Evolutionary conservation across 75 land plant species (phyloP).

Genomic region (Pinus albicaulis): DNA sequence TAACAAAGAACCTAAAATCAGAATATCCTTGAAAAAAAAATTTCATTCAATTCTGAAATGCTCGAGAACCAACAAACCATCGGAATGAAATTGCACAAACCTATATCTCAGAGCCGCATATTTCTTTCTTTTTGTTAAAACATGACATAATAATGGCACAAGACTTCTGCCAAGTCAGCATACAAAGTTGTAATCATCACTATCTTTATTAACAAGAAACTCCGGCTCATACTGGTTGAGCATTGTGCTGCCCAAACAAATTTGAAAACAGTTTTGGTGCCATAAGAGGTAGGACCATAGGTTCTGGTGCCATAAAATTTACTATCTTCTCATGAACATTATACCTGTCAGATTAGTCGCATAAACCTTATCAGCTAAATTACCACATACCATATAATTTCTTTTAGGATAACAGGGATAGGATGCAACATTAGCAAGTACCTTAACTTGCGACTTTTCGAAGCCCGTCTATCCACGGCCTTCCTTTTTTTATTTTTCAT

Average conservation of each 20-base stretch:
- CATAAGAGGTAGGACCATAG: slow-evolving; percentile 70
- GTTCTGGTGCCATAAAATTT: slow-evolving; percentile 92
- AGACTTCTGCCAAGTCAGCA: too few relatives aligned
- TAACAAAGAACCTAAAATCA: too few relatives aligned
- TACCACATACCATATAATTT: slow-evolving; percentile 3
- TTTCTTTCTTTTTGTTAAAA: too few relatives aligned
- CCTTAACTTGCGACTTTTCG: slow-evolving; percentile 97
- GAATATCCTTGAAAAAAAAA: too few relatives aligned
- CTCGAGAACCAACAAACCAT: too few relatives aligned
- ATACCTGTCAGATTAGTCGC: slow-evolving; percentile 54
- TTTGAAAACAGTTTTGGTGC: slow-evolving; percentile 76
- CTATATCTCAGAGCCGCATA: too few relatives aligned
- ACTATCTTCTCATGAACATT: slow-evolving; percentile 84
- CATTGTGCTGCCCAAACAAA: slow-evolving; percentile 59
- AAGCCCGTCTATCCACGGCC: slow-evolving; percentile 90
- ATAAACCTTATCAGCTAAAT: background rate
- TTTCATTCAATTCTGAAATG: too few relatives aligned
- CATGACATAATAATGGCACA: too few relatives aligned
- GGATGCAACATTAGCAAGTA: slow-evolving; percentile 3
- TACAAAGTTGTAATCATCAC: too few relatives aligned
- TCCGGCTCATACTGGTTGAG: background rate
- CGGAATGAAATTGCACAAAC: too few relatives aligned
- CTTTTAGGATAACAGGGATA: background rate
- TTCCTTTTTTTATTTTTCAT: slow-evolving; percentile 75
- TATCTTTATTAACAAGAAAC: too few relatives aligned